Evolutionary conservation across 495 filamentous ascomycete species (phyloP).

Genomic region (Xylaria nigripes): DNA sequence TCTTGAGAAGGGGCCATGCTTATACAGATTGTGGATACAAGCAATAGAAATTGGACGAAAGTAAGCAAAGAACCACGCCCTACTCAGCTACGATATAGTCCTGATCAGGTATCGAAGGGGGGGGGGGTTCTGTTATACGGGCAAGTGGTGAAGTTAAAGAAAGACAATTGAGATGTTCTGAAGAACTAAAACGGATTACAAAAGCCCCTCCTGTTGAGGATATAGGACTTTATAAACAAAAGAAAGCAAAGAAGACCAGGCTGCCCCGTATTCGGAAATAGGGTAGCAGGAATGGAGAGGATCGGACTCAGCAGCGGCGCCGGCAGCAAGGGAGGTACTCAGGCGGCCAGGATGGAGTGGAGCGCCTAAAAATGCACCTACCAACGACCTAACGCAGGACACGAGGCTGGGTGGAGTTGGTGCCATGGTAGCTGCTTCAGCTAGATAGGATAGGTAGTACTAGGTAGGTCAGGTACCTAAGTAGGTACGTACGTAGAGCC

Average conservation of each 20-base stretch:
- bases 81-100: not conserved
- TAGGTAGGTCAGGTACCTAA: too few species aligned
- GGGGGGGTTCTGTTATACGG: not conserved
- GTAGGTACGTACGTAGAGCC: too few species aligned
- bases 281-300: constrained; percentile 1
- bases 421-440: constrained; percentile 5
- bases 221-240: constrained; percentile 7
- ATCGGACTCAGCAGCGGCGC: not conserved
- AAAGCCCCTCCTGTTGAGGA: not conserved
- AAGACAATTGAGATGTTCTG: constrained; percentile 1
- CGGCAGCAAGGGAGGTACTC: not conserved
- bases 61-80: not conserved
- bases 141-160: not conserved
- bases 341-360: constrained; percentile 4
- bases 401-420: not conserved
- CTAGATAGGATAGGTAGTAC: too few species aligned
- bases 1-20: constrained; percentile 42
- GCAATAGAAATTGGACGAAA: not conserved
- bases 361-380: not conserved
- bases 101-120: not conserved
- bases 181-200: too few species aligned
- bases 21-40: not conserved
- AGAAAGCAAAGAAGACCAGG: not conserved
- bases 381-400: not conserved
- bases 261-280: not conserved